Evolutionary conservation across 805 yeast species (phyloP).

Genomic region (Wickerhamiella musiphila): DNA sequence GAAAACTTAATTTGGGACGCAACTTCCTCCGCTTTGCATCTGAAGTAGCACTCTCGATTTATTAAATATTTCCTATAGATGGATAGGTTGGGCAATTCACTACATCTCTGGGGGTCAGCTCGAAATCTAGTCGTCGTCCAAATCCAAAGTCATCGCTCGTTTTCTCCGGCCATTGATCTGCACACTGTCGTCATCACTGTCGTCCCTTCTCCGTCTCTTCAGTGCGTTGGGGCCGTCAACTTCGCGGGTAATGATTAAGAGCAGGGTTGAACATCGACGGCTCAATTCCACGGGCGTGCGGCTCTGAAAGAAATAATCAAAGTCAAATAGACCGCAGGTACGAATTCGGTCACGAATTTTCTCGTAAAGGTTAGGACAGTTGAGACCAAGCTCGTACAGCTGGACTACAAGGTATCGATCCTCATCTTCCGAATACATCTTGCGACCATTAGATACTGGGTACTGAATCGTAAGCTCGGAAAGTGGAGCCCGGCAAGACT

Average conservation of each 20-base stretch:
- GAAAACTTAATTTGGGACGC: conserved; percentile 27
- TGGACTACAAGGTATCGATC: conserved; percentile 73
- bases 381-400: conserved; percentile 63
- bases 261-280: conserved; percentile 65
- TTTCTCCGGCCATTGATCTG: conserved; percentile 2
- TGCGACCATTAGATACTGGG: conserved; percentile 56
- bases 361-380: conserved; percentile 60
- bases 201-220: conserved; percentile 14
- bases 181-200: conserved; percentile 2
- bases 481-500: conserved; percentile 54
- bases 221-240: conserved; percentile 25
- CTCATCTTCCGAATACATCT: conserved; percentile 69
- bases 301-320: conserved; percentile 73
- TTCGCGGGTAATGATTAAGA: conserved; percentile 62
- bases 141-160: no score
- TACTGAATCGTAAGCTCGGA: conserved; percentile 51
- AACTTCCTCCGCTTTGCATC: neutral
- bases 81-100: no score
- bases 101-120: no score
- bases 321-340: conserved; percentile 55
- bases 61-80: no score
- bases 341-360: conserved; percentile 54
- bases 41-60: neutral
- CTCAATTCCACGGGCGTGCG: conserved; percentile 62
- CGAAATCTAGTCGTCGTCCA: no score